Percentiles rank a stretch among this genome's conserved stretches.
phyloP scores from a whole-genome alignment of 805 yeast genomes.

The Metschnikowia amazonensis region DNA sequence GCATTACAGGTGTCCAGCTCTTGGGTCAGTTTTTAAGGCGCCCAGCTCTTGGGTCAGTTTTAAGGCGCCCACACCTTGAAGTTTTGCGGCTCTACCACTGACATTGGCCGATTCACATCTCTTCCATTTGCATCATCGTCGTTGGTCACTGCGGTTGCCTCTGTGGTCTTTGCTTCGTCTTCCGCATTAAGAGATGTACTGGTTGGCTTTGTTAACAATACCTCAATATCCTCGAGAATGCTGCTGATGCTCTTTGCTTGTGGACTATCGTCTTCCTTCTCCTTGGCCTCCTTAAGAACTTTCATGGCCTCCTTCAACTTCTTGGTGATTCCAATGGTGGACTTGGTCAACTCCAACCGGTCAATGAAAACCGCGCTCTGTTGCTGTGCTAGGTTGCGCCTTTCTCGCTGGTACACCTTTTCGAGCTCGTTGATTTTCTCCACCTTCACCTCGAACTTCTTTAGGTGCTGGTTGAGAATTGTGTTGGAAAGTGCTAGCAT shows the following conservation, averaged over 20 bases:
- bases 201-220: conserved; percentile 32
- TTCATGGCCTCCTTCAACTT: conserved; percentile 41
- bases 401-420: conserved; percentile 61
- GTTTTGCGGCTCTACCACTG: conserved; percentile 39
- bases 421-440: conserved; percentile 58
- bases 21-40: too few relatives aligned
- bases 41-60: neutral
- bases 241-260: conserved; percentile 12
- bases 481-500: conserved; percentile 56
- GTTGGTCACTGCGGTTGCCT: conserved; percentile 2
- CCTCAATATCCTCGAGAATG: conserved; percentile 31
- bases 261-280: conserved; percentile 5
- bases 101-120: conserved; percentile 27
- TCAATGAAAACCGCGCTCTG: conserved; percentile 67
- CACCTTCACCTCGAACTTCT: conserved; percentile 63
- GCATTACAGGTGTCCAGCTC: too few relatives aligned
- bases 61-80: conserved; percentile 46
- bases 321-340: conserved; percentile 47
- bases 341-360: conserved; percentile 60
- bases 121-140: conserved; percentile 6
- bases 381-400: conserved; percentile 53
- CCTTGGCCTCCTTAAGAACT: conserved; percentile 11
- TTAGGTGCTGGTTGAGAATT: conserved; percentile 58
- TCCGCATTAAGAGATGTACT: conserved; percentile 21
- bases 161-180: conserved; percentile 9